Evolutionary conservation across 306 rosid species (phyloP).

Genomic region (Morella rubra): DNA sequence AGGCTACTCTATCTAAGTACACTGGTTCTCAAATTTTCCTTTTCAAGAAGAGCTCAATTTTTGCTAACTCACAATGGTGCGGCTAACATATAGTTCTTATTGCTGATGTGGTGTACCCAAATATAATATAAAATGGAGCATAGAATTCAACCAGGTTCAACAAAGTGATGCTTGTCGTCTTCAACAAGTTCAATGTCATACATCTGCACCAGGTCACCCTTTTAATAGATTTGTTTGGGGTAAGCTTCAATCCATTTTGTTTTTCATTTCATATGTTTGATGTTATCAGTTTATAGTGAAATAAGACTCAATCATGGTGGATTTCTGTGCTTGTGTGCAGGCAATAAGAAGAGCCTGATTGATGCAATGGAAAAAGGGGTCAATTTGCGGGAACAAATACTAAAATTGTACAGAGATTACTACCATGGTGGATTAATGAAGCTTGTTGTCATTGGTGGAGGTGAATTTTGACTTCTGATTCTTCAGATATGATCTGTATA

Average conservation of each 20-base stretch:
- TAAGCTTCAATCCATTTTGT: conserved; percentile 32
- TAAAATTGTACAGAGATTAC: conserved; percentile 61
- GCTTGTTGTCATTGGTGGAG: conserved; percentile 98
- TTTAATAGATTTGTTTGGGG: conserved; percentile 90
- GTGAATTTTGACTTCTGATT: conserved; percentile 40
- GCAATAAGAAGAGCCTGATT: conserved; percentile 89
- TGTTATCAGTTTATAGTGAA: conserved; percentile 19
- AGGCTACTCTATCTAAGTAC: conserved; percentile 22
- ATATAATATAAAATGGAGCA: conserved; percentile 40
- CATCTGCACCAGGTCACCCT: conserved; percentile 71
- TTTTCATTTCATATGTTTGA: conserved; percentile 26
- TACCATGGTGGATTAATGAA: conserved; percentile 99
- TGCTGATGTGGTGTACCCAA: conserved; percentile 35
- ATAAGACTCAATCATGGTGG: neutral
- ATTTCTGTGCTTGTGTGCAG: conserved; percentile 43
- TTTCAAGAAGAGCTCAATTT: conserved; percentile 12
- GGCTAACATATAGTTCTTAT: conserved; percentile 31
- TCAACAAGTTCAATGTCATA: conserved; percentile 91
- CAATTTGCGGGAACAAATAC: conserved; percentile 71
- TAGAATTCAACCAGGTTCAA: conserved; percentile 89
- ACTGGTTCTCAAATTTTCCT: conserved; percentile 18
- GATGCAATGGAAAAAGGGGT: conserved; percentile 94
- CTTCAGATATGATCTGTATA: conserved; percentile 8
- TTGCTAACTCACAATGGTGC: conserved; percentile 28
- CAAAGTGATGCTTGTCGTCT: conserved; percentile 89